phyloP scores from a whole-genome alignment of 129 eudicot species.

The Helianthus tuberosus region DNA sequence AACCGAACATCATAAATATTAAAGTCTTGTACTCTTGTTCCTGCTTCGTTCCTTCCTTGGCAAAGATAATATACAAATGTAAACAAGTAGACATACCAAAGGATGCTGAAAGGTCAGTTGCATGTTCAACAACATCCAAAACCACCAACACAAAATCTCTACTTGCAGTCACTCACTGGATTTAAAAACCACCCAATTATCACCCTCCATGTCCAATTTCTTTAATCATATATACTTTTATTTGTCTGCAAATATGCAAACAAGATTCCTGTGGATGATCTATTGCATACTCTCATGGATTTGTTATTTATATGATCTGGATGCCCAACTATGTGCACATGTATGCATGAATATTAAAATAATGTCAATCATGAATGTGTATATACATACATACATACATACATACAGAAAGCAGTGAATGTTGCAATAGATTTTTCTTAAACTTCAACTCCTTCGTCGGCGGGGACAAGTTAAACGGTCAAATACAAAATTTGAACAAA shows the following conservation, averaged over 20 bases:
- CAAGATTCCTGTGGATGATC: conserved; percentile 39
- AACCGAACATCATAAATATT: background rate
- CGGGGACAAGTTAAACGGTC: background rate
- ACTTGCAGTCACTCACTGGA: conserved; percentile 28
- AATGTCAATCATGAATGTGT: conserved; percentile 29
- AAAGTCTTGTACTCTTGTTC: conserved; percentile 10
- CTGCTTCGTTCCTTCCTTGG: conserved; percentile 18
- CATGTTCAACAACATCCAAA: conserved; percentile 35
- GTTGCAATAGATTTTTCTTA: background rate
- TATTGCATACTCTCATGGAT: conserved; percentile 33
- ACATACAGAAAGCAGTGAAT: conserved; percentile 28
- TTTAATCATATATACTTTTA: background rate
- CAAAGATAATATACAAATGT: conserved; percentile 18
- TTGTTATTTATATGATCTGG: conserved; percentile 32
- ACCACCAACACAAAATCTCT: conserved; percentile 43
- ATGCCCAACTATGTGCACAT: conserved; percentile 17
- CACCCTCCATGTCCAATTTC: conserved; percentile 23
- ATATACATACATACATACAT: background rate
- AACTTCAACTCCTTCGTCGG: background rate
- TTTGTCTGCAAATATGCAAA: conserved; percentile 40
- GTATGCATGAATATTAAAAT: conserved; percentile 32
- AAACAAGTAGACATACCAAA: conserved; percentile 20
- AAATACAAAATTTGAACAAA: background rate
- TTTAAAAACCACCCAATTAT: conserved; percentile 27
- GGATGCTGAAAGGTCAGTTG: conserved; percentile 24